Conservation (phyloP, 768 basidiomycete genomes). For the Leccinum subgranulosum region DNA sequence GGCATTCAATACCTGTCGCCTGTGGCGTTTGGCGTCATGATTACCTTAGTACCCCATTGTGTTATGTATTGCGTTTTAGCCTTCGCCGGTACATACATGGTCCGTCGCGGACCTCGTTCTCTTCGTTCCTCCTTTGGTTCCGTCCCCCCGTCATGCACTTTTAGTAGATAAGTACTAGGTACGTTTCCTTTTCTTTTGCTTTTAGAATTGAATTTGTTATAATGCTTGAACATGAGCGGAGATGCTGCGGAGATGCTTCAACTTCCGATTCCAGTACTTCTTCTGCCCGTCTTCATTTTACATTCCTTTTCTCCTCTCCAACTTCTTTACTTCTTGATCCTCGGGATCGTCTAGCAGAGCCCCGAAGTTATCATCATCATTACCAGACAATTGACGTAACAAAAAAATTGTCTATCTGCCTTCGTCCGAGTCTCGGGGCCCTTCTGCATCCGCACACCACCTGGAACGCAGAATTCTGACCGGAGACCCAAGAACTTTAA, state of each 20-base stretch:
- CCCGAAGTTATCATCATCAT: not conserved
- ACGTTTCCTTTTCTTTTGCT: constrained; percentile 3
- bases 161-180: constrained; percentile 5
- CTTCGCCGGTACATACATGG: not conserved
- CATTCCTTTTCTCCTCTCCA: not conserved
- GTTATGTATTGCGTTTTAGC: not conserved
- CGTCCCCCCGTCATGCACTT: constrained; percentile 2
- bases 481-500: not conserved
- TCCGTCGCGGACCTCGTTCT: not conserved
- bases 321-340: not conserved
- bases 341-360: not conserved
- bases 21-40: not conserved
- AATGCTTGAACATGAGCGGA: constrained; percentile 13
- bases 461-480: not conserved
- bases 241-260: not conserved
- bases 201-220: not conserved
- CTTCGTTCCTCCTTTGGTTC: not conserved
- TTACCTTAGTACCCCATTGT: not conserved
- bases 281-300: not conserved
- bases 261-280: not conserved
- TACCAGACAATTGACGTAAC: not conserved
- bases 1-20: not conserved
- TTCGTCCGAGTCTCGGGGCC: not conserved
- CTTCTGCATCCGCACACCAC: not conserved
- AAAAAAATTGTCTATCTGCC: not conserved